Evolutionary conservation across 768 basidiomycete species (phyloP).

Genomic region (Tricholoma sp.): DNA sequence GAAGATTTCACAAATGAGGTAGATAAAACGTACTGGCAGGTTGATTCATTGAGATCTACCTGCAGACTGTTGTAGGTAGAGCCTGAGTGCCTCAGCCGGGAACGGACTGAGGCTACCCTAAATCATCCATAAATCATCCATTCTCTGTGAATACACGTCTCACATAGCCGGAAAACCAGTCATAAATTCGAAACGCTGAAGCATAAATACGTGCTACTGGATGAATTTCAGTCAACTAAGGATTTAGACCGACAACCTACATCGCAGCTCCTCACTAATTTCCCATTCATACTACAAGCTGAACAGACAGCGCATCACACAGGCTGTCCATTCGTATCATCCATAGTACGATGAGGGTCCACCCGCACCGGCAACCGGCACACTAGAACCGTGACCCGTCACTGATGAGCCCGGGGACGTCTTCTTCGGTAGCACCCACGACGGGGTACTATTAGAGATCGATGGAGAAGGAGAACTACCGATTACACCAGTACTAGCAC

Average conservation of each 20-base stretch:
- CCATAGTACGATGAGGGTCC: constrained; percentile 9
- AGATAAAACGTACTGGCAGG: no score
- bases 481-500: neutral
- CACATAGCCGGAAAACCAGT: neutral
- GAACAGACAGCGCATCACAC: no score
- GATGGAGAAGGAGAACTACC: neutral
- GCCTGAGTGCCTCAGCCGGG: no score
- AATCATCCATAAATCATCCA: neutral
- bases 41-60: no score
- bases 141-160: neutral
- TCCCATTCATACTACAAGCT: no score
- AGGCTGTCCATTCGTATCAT: no score
- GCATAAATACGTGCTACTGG: neutral
- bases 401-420: constrained; percentile 8
- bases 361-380: neutral
- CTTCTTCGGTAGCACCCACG: constrained; percentile 45
- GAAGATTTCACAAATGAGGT: no score
- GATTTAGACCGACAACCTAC: no score
- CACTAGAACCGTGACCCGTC: neutral
- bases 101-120: neutral
- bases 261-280: no score
- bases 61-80: no score
- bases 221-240: neutral
- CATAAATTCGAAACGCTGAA: neutral
- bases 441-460: constrained; percentile 21